Evolutionary conservation across 495 filamentous ascomycete species (phyloP).

Genomic region (Tetracladium marchalianum): DNA sequence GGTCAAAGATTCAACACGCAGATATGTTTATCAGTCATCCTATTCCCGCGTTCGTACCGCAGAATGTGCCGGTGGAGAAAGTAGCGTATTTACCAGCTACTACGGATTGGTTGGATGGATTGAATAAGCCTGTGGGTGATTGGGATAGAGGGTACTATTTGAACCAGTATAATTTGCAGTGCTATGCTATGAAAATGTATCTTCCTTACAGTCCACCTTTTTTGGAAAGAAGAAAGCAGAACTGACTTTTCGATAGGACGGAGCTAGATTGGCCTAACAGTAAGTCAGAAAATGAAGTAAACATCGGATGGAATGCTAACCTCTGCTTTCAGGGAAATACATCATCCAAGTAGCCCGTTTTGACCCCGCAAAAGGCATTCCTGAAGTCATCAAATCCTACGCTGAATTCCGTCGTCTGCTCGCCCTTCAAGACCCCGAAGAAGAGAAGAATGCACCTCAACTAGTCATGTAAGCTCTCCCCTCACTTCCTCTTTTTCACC

Average conservation of each 20-base stretch:
- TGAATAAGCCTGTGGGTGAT: constrained; percentile 69
- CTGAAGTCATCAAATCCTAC: constrained; percentile 70
- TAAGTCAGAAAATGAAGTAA: constrained; percentile 13
- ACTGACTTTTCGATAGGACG: constrained; percentile 33
- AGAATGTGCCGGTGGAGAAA: constrained; percentile 51
- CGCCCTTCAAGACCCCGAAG: constrained; percentile 22
- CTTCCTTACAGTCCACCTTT: constrained; percentile 7
- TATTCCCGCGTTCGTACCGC: constrained; percentile 66
- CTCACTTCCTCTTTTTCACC: background rate
- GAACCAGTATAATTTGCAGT: constrained; percentile 59
- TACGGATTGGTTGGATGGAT: constrained; percentile 82
- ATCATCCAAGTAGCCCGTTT: constrained; percentile 80
- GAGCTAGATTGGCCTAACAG: constrained; percentile 59
- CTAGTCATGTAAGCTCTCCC: constrained; percentile 44
- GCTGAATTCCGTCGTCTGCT: constrained; percentile 59
- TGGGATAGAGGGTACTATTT: constrained; percentile 74
- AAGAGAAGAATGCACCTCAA: constrained; percentile 50
- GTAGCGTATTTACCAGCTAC: constrained; percentile 76
- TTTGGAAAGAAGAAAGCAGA: background rate
- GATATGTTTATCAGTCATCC: constrained; percentile 85
- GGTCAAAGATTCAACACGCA: constrained; percentile 56
- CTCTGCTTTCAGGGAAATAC: constrained; percentile 37
- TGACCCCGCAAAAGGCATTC: constrained; percentile 79
- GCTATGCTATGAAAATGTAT: constrained; percentile 47
- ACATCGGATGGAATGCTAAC: background rate